Conservation (phyloP, 495 filamentous ascomycete species). For the Chaetomium fimeti region DNA sequence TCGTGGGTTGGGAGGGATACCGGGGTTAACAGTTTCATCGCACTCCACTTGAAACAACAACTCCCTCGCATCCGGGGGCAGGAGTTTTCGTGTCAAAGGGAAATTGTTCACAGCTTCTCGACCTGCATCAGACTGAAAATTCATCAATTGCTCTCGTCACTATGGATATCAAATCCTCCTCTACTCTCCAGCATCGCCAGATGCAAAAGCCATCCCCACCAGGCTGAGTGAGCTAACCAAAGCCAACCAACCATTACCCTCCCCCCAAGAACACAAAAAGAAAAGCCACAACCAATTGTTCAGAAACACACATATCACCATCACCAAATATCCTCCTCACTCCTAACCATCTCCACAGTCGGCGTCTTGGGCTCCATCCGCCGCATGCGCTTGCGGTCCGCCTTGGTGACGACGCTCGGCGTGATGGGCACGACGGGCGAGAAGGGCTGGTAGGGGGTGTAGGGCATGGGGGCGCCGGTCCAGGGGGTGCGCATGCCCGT, state of each 20-base stretch:
- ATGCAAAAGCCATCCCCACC: neutral
- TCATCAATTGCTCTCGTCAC: constrained; percentile 12
- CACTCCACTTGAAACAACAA: neutral
- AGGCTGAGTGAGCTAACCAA: too few species aligned
- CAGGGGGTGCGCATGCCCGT: constrained; percentile 57
- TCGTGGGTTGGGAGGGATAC: too few species aligned
- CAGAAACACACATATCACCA: neutral
- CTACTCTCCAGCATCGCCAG: constrained; percentile 1
- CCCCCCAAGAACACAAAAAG: neutral
- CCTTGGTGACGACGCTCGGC: constrained; percentile 70
- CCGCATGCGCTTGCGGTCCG: constrained; percentile 68
- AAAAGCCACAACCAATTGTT: neutral
- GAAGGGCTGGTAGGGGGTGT: constrained; percentile 89
- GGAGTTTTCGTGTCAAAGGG: neutral
- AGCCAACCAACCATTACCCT: constrained; percentile 8
- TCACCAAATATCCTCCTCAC: constrained; percentile 53
- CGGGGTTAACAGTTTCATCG: neutral
- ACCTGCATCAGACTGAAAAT: neutral
- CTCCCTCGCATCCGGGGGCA: neutral
- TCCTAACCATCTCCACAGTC: constrained; percentile 54
- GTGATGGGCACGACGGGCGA: constrained; percentile 86
- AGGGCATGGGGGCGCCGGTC: constrained; percentile 74
- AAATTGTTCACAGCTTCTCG: neutral
- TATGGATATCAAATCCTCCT: constrained; percentile 21
- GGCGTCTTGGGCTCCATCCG: constrained; percentile 58